These are phyloP conservation scores for Onygenales sp. DNA, from an alignment of 2,329 filamentous ascomycete species.

Conservation along the genomic window DNA sequence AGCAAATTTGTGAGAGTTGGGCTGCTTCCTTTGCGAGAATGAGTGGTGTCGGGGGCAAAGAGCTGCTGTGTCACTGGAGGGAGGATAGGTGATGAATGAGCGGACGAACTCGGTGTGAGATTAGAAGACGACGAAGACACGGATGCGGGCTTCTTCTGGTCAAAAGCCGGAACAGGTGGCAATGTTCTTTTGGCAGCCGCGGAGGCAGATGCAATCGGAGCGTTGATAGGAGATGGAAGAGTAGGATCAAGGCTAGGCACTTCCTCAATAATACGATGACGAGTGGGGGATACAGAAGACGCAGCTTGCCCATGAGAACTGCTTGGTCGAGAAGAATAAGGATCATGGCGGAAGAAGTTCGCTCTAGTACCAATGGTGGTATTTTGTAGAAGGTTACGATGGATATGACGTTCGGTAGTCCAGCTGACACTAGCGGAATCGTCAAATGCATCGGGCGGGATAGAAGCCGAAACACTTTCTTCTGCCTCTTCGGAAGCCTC, in stretches of 20 bases:
- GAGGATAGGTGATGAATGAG: not conserved
- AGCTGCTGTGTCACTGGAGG: not conserved
- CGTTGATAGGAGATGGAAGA: not conserved
- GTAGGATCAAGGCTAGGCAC: not conserved
- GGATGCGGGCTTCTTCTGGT: not conserved
- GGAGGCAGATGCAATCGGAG: not conserved
- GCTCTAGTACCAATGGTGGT: not conserved
- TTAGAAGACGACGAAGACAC: not conserved
- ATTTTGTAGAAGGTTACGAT: not conserved
- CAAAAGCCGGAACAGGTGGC: not conserved
- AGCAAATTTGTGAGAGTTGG: not conserved
- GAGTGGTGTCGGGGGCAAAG: not conserved
- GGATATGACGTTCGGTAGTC: slow-evolving; percentile 10
- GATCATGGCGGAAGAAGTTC: not conserved
- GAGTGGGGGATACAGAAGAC: not conserved
- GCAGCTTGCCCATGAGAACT: not conserved
- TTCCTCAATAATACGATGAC: not conserved
- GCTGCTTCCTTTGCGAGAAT: not conserved
- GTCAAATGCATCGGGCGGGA: not conserved
- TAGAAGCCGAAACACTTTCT: not conserved
- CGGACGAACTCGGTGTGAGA: not conserved
- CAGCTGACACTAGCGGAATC: slow-evolving; percentile 11
- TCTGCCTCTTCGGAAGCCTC: slow-evolving; percentile 9
- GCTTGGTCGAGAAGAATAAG: not conserved
- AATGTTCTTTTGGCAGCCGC: not conserved